Conservation (phyloP, 371 early-diverging fungal species). For the Zopfochytrium polystomum region DNA sequence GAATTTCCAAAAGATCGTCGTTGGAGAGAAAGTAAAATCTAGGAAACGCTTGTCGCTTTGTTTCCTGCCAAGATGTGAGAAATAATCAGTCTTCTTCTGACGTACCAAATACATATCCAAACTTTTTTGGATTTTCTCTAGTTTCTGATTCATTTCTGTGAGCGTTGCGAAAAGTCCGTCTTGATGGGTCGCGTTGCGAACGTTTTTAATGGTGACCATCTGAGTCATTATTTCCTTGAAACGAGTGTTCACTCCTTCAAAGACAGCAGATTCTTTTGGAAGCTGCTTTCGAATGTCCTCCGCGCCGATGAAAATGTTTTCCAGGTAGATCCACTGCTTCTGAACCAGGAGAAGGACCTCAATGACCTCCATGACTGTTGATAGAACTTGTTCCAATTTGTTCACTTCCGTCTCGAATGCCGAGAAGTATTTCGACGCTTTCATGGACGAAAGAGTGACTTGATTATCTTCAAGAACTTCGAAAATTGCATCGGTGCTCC, state of each 20-base stretch:
- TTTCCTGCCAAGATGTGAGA: slow-evolving; percentile 54
- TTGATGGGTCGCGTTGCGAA: no score
- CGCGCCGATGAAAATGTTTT: slow-evolving; percentile 55
- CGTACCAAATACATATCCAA: slow-evolving; percentile 51
- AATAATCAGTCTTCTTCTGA: no score
- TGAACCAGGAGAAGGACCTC: slow-evolving; percentile 55
- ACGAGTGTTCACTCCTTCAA: slow-evolving; percentile 53
- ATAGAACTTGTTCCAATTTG: slow-evolving; percentile 52
- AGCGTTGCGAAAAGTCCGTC: slow-evolving; percentile 54
- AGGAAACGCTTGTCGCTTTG: slow-evolving; percentile 54
- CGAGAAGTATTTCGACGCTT: slow-evolving; percentile 51
- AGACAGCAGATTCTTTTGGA: slow-evolving; percentile 57
- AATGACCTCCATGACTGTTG: slow-evolving; percentile 49
- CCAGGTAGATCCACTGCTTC: slow-evolving; percentile 55
- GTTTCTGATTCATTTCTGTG: slow-evolving; percentile 45
- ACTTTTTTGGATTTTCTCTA: slow-evolving; percentile 54
- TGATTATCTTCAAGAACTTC: slow-evolving; percentile 59
- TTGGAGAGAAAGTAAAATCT: slow-evolving; percentile 60
- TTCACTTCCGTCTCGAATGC: slow-evolving; percentile 53
- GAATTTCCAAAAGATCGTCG: slow-evolving; percentile 57
- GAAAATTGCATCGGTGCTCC: slow-evolving; percentile 48
- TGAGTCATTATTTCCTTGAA: slow-evolving; percentile 49
- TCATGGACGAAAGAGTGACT: slow-evolving; percentile 56
- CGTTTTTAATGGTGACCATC: no score
- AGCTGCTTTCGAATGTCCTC: slow-evolving; percentile 58